These are phyloP conservation scores for Aspergillus campestris DNA, from an alignment of 495 filamentous ascomycete species.

Conservation along the genomic window DNA sequence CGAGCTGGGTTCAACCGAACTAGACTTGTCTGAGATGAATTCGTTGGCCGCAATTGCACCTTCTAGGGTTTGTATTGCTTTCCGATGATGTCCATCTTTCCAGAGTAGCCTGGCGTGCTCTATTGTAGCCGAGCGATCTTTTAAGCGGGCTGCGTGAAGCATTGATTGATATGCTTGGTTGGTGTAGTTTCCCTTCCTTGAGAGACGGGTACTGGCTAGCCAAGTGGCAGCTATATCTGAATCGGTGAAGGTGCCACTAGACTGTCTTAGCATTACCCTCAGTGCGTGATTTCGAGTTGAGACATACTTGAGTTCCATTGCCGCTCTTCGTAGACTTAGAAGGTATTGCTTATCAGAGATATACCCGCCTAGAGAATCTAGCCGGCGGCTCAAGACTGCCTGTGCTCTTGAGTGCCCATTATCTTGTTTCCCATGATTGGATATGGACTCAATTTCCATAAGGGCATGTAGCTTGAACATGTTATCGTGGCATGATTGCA, in stretches of 20 bases:
- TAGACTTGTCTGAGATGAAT: constrained; percentile 46
- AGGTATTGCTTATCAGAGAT: constrained; percentile 89
- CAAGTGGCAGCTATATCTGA: constrained; percentile 73
- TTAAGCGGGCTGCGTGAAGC: constrained; percentile 75
- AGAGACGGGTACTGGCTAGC: constrained; percentile 78
- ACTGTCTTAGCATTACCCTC: constrained; percentile 8
- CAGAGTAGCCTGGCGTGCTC: constrained; percentile 92
- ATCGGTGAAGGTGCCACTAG: constrained; percentile 42
- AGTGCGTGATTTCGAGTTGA: neutral
- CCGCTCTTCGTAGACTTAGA: constrained; percentile 75
- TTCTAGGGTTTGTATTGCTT: constrained; percentile 85
- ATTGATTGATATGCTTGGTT: constrained; percentile 89
- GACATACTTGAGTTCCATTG: constrained; percentile 60
- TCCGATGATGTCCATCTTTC: constrained; percentile 87
- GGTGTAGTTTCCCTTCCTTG: constrained; percentile 72
- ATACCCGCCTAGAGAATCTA: constrained; percentile 80
- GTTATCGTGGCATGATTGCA: constrained; percentile 71
- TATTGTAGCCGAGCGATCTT: constrained; percentile 76
- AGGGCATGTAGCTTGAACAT: constrained; percentile 81
- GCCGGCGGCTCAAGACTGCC: constrained; percentile 57
- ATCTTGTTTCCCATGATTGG: constrained; percentile 33
- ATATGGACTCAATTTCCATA: constrained; percentile 77
- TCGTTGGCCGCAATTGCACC: constrained; percentile 71
- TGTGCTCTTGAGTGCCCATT: constrained; percentile 35
- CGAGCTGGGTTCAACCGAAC: constrained; percentile 30